Base-by-base conservation (phyloP, 805 yeast genomes). In the Komagataella populi region DNA sequence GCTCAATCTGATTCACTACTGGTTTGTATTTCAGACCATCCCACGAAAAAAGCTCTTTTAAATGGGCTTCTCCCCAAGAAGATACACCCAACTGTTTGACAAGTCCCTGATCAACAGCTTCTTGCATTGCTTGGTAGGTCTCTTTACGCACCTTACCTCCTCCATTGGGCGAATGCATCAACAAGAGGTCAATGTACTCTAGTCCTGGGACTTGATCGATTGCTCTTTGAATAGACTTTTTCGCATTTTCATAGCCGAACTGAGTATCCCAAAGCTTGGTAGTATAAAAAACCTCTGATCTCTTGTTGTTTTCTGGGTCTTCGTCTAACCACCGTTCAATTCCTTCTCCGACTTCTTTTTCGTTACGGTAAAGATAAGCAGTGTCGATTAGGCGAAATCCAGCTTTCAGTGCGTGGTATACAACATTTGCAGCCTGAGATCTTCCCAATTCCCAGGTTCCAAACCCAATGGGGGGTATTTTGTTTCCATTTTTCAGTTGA, bases 1-100 rank as follows among this genome's bases (percentile, higher is more conserved):
- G 73, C 64, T 87, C 96, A 60, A 87, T 77, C 63, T 88, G 95
- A 63, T 87, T 83, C 46, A 85, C 83, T 0, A 82, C 87, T 0
- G 96, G 90, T 54, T 72, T 72, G 55, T 75, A 60, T 54, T 65
- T 73, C 54, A 78, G 60, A 1, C 71, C 78, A 3, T 73, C 73
- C 83, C 86, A 80, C 2, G 61, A 57, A 46, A 83, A 67, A 47
- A 86, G 65, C 61, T 83, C 84, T 53, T 80, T 74, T 22, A 86
- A 62, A 60, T 81, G 87, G 4, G 64, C 66, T 14, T 64, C 60
- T 48, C 87, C 87, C 59, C 73, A 86, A 67, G 85, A 85, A 6
- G 95, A 85, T 14, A 87, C 90, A 48, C 95, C 96, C 52, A 87
- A 79, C 12, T 85, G 73, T 58, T 72, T 76, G 51, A 83, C 78